These are phyloP conservation scores for Penicillium sp. DNA, from an alignment of 2,329 filamentous ascomycete species.

Conservation along the genomic window DNA sequence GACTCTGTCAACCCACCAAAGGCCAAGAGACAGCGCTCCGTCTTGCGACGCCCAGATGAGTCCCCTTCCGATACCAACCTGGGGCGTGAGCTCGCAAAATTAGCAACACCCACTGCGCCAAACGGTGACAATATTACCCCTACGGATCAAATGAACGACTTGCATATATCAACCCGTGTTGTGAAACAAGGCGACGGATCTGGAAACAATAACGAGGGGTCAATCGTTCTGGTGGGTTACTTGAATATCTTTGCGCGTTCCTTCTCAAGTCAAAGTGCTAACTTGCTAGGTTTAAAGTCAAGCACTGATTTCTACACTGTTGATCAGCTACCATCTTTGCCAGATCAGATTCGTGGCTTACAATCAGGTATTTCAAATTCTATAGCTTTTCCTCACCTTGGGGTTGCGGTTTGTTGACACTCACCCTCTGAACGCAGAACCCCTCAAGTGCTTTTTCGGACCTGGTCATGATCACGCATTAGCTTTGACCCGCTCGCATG, in stretches of 20 bases:
- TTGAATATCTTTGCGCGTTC: slow-evolving; percentile 4
- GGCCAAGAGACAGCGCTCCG: slow-evolving; percentile 49
- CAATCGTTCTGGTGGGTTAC: slow-evolving; percentile 38
- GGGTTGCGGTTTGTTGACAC: slow-evolving; percentile 13
- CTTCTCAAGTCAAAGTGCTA: slow-evolving; percentile 8
- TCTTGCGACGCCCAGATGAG: slow-evolving; percentile 39
- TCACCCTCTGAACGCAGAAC: slow-evolving; percentile 44
- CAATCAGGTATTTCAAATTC: slow-evolving; percentile 57
- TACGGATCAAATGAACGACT: slow-evolving; percentile 24
- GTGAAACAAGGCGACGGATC: slow-evolving; percentile 39
- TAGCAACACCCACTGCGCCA: slow-evolving; percentile 10
- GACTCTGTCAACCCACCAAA: slow-evolving; percentile 46
- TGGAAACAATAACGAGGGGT: slow-evolving; percentile 30
- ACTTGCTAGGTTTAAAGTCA: slow-evolving; percentile 53
- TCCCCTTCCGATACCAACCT: slow-evolving; percentile 20
- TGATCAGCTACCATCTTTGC: slow-evolving; percentile 77
- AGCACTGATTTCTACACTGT: slow-evolving; percentile 82
- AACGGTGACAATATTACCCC: slow-evolving; percentile 13
- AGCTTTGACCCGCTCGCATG: slow-evolving; percentile 74
- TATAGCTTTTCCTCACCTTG: slow-evolving; percentile 10
- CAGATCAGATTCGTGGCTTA: slow-evolving; percentile 69
- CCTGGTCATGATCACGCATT: slow-evolving; percentile 71
- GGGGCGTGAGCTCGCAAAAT: slow-evolving; percentile 20
- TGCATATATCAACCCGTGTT: slow-evolving; percentile 38
- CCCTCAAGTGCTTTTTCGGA: slow-evolving; percentile 64